Evolutionary conservation across 257 asterid species (phyloP), one percentile per base, ranked within the genome.

Genomic region (Primulina tabacum): DNA sequence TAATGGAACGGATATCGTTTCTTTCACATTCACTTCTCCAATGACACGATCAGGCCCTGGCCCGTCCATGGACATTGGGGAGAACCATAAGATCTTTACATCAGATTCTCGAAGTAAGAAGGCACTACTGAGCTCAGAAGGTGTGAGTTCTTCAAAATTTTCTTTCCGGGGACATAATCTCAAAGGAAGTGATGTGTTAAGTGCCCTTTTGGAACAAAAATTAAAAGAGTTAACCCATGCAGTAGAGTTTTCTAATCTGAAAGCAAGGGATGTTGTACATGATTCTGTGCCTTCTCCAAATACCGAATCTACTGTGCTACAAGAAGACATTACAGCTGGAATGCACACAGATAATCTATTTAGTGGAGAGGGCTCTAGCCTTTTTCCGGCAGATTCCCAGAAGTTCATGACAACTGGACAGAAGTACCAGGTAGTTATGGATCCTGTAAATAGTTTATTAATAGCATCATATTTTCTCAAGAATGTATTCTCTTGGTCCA

Each of bases 11-110:
- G 97, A 87, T 57, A 88, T 91, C 37, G 63, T 94, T 76, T 94
- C 99, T 34, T 91, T 94, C 79, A 89, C 99, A 52, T 94, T 91
- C 85, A 89, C 81, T 37, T 78, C 99, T 80, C 96, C 96, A 28
- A 73, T 94, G 88, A 63, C 87, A 20, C 80, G 90, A 56, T 71
- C 84, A 11, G 73, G 76, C 56, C 69, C 77, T n/a, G 79, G 68
- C 62, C 58, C 84, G 67, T 71, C 79, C 47, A 71, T 80, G 32
- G 88, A 70, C 80, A 71, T 43, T 21, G 71, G 72, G 68, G 88
- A 81, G 65, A 83, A 73, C 52, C 71, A 72, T 81, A 64, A 71
- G 67, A 78, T 68, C 17, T 75, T 71, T 53, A 65, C 75, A 65
- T 71, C 78, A 55, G 86, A 85, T 77, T 81, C 64, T 79, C 79